Conservation (phyloP, 2,329 filamentous ascomycete species). For the Calonectria pteridis region DNA sequence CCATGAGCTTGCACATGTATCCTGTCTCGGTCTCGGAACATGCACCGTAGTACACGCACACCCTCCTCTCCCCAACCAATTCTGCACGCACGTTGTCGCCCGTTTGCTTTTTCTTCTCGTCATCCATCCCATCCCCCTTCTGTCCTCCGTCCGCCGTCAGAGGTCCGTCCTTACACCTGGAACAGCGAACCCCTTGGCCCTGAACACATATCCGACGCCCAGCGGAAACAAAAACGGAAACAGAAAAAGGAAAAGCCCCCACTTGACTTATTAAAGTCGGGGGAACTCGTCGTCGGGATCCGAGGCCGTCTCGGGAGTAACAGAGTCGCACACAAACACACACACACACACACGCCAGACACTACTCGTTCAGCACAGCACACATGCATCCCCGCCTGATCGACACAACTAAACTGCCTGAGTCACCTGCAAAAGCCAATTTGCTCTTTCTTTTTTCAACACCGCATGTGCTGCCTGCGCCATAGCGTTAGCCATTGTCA, state of each 20-base stretch:
- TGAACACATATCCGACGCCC: not conserved
- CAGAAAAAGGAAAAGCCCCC: conserved; percentile 22
- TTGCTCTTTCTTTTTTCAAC: not conserved
- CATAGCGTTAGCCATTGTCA: not conserved
- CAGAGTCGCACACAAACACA: not conserved
- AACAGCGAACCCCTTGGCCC: not conserved
- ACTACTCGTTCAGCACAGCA: not conserved
- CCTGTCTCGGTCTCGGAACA: not conserved
- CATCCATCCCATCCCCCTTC: too few species aligned
- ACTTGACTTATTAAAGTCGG: not conserved
- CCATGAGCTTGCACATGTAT: not conserved
- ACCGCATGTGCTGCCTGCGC: not conserved
- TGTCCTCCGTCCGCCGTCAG: not conserved
- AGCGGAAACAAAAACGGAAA: not conserved
- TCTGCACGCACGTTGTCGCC: not conserved
- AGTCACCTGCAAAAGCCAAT: not conserved
- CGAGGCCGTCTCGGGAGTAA: conserved; percentile 5
- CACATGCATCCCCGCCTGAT: not conserved
- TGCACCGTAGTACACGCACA: not conserved
- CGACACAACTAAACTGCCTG: not conserved
- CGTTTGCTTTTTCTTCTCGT: not conserved
- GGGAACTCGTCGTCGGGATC: conserved; percentile 19
- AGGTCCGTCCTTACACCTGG: not conserved
- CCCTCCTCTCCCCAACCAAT: not conserved
- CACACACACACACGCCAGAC: not conserved